These are phyloP conservation scores for Rhynchosporium graminicola DNA, from an alignment of 2,329 filamentous ascomycete species.

Conservation along the genomic window DNA sequence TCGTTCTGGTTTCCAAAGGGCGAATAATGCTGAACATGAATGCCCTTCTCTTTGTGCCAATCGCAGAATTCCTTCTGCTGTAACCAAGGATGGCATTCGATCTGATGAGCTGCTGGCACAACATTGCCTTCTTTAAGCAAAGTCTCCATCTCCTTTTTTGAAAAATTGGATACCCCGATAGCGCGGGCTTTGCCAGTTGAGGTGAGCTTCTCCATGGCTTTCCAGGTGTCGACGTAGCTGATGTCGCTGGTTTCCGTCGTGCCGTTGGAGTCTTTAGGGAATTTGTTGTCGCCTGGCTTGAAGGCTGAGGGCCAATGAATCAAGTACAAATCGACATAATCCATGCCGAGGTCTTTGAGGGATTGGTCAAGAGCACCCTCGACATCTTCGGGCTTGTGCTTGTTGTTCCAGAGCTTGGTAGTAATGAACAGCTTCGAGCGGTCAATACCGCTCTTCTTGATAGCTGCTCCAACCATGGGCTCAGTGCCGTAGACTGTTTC, in stretches of 20 bases:
- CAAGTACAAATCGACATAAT: slow-evolving; percentile 45
- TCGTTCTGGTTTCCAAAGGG: slow-evolving; percentile 63
- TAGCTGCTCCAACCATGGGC: slow-evolving; percentile 46
- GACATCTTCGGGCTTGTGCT: slow-evolving; percentile 41
- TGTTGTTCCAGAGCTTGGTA: slow-evolving; percentile 62
- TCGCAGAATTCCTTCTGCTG: slow-evolving; percentile 52
- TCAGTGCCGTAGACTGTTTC: slow-evolving; percentile 46
- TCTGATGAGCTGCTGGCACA: slow-evolving; percentile 59
- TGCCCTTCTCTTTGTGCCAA: slow-evolving; percentile 47
- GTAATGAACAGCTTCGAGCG: slow-evolving; percentile 51
- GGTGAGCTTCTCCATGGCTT: slow-evolving; percentile 57
- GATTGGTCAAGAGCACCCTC: slow-evolving; percentile 41
- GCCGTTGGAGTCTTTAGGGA: slow-evolving; percentile 34
- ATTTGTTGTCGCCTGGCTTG: slow-evolving; percentile 31
- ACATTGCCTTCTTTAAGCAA: slow-evolving; percentile 48
- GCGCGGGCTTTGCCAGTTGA: slow-evolving; percentile 53
- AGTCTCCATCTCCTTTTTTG: slow-evolving; percentile 42
- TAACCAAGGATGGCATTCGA: slow-evolving; percentile 54
- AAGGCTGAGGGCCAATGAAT: slow-evolving; percentile 45
- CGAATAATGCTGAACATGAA: slow-evolving; percentile 49
- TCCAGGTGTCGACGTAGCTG: slow-evolving; percentile 54
- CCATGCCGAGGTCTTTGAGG: slow-evolving; percentile 42
- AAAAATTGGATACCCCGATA: slow-evolving; percentile 66
- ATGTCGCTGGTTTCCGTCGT: slow-evolving; percentile 32
- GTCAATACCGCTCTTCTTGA: slow-evolving; percentile 44